Conservation (phyloP, 2,329 filamentous ascomycete species). For the Diplodia mutila region DNA sequence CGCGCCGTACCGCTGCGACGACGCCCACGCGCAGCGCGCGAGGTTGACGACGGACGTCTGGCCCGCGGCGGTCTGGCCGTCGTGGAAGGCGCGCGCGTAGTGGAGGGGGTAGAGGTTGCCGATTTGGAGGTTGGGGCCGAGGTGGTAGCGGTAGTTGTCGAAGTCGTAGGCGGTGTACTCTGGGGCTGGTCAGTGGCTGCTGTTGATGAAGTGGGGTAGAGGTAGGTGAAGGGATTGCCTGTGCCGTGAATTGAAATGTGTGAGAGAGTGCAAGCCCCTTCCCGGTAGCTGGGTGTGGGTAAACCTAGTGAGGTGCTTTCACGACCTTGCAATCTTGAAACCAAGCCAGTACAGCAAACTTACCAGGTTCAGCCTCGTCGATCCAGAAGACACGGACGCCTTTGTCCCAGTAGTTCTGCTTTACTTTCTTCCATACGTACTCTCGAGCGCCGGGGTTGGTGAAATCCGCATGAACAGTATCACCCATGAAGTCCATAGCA, state of each 20-base stretch:
- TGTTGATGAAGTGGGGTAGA: no score
- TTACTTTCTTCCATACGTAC: constrained; percentile 64
- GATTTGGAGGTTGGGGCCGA: constrained; percentile 57
- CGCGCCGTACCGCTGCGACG: constrained; percentile 66
- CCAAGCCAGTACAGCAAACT: no score
- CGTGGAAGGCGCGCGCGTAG: constrained; percentile 64
- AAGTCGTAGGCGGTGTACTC: constrained; percentile 69
- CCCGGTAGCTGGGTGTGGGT: no score
- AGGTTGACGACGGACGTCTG: constrained; percentile 64
- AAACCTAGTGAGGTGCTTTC: no score
- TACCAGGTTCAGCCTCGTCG: constrained; percentile 65
- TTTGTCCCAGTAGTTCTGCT: constrained; percentile 63
- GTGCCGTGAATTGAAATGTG: neutral
- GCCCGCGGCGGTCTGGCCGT: constrained; percentile 55
- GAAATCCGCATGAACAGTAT: constrained; percentile 65
- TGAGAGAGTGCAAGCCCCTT: neutral
- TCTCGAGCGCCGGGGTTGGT: constrained; percentile 63
- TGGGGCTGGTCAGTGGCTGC: constrained; percentile 32
- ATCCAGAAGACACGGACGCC: constrained; percentile 70
- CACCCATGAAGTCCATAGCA: constrained; percentile 62
- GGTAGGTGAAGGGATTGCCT: neutral
- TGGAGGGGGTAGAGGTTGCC: constrained; percentile 65
- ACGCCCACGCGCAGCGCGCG: constrained; percentile 60
- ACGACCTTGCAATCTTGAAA: no score
- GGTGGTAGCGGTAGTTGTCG: constrained; percentile 66